Evolutionary conservation across 441 rosid genomes (phyloP).

Genomic region (Euphorbia corollata): DNA sequence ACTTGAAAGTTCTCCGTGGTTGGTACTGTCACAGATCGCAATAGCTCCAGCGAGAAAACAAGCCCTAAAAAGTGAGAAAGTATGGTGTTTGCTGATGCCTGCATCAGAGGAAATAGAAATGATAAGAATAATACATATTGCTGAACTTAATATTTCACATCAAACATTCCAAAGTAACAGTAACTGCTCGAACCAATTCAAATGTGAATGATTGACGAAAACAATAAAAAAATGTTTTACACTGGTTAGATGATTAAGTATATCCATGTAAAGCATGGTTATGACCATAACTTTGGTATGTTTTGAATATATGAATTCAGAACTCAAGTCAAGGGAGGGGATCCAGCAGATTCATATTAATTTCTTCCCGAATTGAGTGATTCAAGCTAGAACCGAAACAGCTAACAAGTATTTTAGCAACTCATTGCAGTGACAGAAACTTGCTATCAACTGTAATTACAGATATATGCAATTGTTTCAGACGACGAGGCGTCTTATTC

Average conservation of each 20-base stretch:
- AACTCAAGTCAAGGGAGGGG: too few relatives aligned
- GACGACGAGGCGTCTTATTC: not conserved
- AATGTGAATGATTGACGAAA: too few relatives aligned
- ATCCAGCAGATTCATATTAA: too few relatives aligned
- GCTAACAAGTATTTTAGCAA: not conserved
- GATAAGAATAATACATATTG: not conserved
- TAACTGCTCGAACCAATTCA: not conserved
- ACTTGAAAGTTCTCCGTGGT: constrained; percentile 38
- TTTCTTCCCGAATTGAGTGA: too few relatives aligned
- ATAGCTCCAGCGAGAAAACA: constrained; percentile 74
- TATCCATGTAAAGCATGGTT: too few relatives aligned
- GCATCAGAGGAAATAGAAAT: constrained; percentile 20
- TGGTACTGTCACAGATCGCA: constrained; percentile 81
- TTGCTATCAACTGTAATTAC: too few relatives aligned
- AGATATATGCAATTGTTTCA: too few relatives aligned
- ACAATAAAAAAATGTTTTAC: too few relatives aligned
- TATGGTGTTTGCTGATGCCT: constrained; percentile 92
- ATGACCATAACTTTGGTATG: too few relatives aligned
- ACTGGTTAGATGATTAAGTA: too few relatives aligned
- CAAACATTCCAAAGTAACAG: not conserved
- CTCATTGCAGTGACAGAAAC: too few relatives aligned
- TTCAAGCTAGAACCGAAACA: not conserved
- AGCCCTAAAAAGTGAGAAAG: constrained; percentile 94
- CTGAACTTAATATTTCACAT: not conserved
- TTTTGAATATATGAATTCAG: too few relatives aligned